Base-by-base conservation (phyloP, 2,329 filamentous ascomycete species). In the Fusarium nodosum region DNA sequence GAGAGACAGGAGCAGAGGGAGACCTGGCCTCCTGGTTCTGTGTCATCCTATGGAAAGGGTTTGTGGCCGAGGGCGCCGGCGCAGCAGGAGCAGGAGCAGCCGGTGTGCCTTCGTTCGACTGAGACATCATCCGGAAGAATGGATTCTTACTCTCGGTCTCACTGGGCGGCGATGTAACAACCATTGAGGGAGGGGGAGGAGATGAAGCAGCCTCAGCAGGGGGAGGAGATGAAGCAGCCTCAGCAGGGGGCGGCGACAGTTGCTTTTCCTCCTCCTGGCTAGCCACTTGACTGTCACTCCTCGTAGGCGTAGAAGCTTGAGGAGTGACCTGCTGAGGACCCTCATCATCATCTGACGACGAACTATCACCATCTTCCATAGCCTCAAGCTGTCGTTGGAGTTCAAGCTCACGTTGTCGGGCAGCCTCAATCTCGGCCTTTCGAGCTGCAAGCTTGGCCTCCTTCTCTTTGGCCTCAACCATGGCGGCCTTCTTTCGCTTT, bases 41-140 rank as follows among this genome's bases (percentile, higher is more conserved):
- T 7, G 91, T 89, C 77, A 97, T 88, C 59, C 94, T 92, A 79
- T 97, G 93, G 89, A 98, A 99, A 7, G 96, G 96, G 77, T 99
- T 99, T 12, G 93, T 98, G n/a, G 75, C 78, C 24, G 78, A 77
- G 34, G 83, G 77, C 33, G 69, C 77, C 24, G 76, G 79, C 36
- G 79, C 79, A 28, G 78, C 76, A 31, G 73, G 79, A 65, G 81
- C 80, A 38, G 30, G 30, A 31, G 34, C 34, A 31, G 81, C 75
- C 16, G 79, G 74, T 15, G 81, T 78, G 55, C 85, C 81, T 58
- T 88, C 90, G 9, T 83, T 82, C 12, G 88, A 83, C 77, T 94
- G 91, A 51, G 89, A 90, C 85, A 97, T 90, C 82, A 94, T 96
- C 80, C 91, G 93, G 83, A 95, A 93, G 83, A 97, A 99, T 4